Evolutionary conservation across 345 rosid genomes (phyloP).

Genomic region (Camelina sativa): DNA sequence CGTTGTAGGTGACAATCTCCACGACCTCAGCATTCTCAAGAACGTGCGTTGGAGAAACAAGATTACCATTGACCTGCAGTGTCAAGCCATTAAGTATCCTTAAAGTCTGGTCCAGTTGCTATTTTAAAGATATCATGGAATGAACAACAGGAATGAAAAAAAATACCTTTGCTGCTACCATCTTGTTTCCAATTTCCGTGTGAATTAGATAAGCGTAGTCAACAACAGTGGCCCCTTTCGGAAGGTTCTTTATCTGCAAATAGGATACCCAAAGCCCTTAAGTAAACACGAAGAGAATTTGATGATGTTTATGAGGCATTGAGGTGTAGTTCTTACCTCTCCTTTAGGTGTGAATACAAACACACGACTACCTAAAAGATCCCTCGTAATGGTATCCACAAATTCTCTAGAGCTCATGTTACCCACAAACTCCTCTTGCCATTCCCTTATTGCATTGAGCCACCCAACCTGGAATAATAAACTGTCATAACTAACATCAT

Average conservation of each 20-base stretch:
- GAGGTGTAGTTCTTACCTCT: constrained; percentile 53
- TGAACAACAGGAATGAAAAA: constrained; percentile 16
- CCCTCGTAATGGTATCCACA: constrained; percentile 91
- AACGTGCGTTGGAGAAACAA: constrained; percentile 77
- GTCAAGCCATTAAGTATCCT: constrained; percentile 35
- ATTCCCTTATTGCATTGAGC: constrained; percentile 98
- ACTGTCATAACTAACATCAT: constrained; percentile 42
- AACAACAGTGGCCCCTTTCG: constrained; percentile 90
- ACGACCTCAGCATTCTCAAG: constrained; percentile 98
- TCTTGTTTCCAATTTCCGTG: constrained; percentile 96
- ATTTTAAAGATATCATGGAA: constrained; percentile 11
- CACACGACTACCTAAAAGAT: constrained; percentile 92
- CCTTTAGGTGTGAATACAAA: constrained; percentile 93
- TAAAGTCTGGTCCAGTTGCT: constrained; percentile 10
- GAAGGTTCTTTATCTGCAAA: constrained; percentile 87
- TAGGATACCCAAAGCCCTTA: constrained; percentile 18
- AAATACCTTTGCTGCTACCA: constrained; percentile 95
- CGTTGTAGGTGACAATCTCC: constrained; percentile 91
- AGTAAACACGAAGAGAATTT: constrained; percentile 19
- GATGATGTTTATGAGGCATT: constrained; percentile 24
- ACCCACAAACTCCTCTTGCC: constrained; percentile 99
- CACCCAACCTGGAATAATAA: constrained; percentile 76
- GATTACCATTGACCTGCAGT: constrained; percentile 95
- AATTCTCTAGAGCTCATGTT: constrained; percentile 99
- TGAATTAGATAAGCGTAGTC: constrained; percentile 98